Base-by-base conservation (phyloP, 2,329 filamentous ascomycete species). In the Trichophyton benhamiae region DNA sequence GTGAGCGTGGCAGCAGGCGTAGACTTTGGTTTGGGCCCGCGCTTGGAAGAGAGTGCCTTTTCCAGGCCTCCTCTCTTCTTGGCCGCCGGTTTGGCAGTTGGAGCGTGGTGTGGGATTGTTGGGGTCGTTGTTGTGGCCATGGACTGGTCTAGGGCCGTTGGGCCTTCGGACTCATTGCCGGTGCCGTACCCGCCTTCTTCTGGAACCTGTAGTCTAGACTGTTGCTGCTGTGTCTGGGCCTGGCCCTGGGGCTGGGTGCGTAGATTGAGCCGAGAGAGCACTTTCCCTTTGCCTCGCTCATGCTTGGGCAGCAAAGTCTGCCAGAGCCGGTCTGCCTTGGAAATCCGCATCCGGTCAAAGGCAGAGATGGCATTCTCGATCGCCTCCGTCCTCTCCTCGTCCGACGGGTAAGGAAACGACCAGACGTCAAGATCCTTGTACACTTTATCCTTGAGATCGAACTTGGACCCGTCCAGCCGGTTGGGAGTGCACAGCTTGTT, bases 371-470 rank as follows among this genome's bases (percentile, higher is more conserved):
- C 83, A 71, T 81, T 81, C 64, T 85, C 80, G 67, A 86, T 82
- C 30, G 83, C 84, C 60, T 79, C 74, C 64, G 84, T 76, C 17
- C 83, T 78, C 61, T 85, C 81, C 55, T 81, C 78, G 55, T 78
- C 68, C 42, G 73, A 77, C 30, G 76, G 77, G 70, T 85, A 87
- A 11, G 77, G 77, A 67, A 86, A 86, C 6, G 77, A 80, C 77
- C 79, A 86, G 8, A 84, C 78, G 67, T 85, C 82, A 64, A 87
- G 73, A 59, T 86, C 83, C 66, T 82, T 82, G 69, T 80, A 86
- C 15, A 75, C 72, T 67, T 82, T 82, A 70, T 85, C 83, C 38
- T 74, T 78, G 64, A 87, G 74, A 66, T 80, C 73, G 71, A 78
- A 83, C 64, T 80, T 79, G 61, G 77, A 72, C 17, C 77, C 69